Percentiles rank a stretch among this genome's conserved stretches.
Conservation (phyloP, 78 protist genomes). For the Planoprotostelium fungivorum region DNA sequence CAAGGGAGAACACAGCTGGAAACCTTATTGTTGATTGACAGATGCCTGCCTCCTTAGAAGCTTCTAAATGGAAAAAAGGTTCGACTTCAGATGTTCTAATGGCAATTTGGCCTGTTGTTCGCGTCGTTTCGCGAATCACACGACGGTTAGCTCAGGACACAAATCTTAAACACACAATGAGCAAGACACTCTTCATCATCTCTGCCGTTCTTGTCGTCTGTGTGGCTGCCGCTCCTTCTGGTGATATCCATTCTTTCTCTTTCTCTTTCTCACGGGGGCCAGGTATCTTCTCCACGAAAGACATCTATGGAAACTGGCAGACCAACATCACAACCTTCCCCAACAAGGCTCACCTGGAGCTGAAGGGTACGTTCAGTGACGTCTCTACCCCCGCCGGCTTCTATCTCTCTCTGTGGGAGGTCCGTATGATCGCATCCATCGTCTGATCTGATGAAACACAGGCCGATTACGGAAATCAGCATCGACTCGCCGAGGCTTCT, state of each 20-base stretch:
- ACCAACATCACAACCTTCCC: not conserved
- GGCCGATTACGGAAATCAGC: not conserved
- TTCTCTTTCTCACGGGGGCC: not conserved
- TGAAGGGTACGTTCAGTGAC: not conserved
- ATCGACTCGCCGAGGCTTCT: not conserved
- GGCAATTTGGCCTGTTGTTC: too few relatives aligned
- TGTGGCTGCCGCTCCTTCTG: not conserved
- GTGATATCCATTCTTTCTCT: not conserved
- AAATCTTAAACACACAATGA: not conserved
- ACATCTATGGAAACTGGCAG: not conserved
- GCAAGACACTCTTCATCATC: not conserved
- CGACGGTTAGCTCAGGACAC: too few relatives aligned
- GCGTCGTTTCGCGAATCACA: too few relatives aligned
- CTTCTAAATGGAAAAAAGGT: too few relatives aligned
- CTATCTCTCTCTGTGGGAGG: not conserved
- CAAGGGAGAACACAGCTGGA: too few relatives aligned
- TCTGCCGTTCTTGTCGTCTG: not conserved
- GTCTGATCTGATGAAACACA: not conserved
- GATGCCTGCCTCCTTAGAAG: too few relatives aligned
- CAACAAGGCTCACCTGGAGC: not conserved
- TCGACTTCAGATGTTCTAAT: too few relatives aligned
- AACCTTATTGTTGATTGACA: too few relatives aligned
- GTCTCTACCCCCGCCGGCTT: not conserved
- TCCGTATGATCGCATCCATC: not conserved
- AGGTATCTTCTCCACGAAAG: not conserved